Percentiles rank a stretch among this genome's conserved stretches.
Conservation (phyloP, 164 flowering plant genomes). For the Vitis amurensis region DNA sequence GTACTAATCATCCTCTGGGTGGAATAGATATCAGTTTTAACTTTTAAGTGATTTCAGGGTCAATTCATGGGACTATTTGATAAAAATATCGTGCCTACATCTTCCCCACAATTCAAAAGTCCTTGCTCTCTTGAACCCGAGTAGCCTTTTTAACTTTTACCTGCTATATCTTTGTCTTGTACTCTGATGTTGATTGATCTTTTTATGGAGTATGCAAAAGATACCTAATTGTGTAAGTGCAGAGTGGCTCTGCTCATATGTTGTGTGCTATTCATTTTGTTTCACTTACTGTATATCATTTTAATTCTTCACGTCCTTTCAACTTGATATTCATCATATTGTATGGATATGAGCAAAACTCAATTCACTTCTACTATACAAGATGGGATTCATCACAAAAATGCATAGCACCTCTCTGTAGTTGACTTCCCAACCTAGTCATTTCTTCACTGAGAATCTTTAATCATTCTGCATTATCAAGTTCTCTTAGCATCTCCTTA, state of each 20-base stretch:
- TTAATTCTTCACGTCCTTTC: neutral
- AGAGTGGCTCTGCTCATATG: neutral
- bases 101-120: too few species aligned
- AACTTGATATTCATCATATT: neutral
- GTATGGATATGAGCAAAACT: neutral
- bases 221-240: neutral
- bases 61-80: too few species aligned
- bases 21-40: too few species aligned
- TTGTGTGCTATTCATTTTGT: neutral
- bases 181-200: neutral
- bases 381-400: constrained; percentile 4
- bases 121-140: neutral
- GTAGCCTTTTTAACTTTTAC: neutral
- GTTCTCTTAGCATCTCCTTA: neutral
- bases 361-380: neutral
- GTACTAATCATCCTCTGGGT: too few species aligned
- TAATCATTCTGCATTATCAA: too few species aligned
- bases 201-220: neutral
- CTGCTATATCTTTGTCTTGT: neutral
- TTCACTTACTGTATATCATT: neutral
- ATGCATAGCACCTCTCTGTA: constrained; percentile 6
- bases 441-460: neutral
- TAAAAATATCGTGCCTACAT: too few species aligned
- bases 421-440: constrained; percentile 19
- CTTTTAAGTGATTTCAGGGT: too few species aligned